Conservation (phyloP, 345 rosid species). For the Sonneratia alba region DNA sequence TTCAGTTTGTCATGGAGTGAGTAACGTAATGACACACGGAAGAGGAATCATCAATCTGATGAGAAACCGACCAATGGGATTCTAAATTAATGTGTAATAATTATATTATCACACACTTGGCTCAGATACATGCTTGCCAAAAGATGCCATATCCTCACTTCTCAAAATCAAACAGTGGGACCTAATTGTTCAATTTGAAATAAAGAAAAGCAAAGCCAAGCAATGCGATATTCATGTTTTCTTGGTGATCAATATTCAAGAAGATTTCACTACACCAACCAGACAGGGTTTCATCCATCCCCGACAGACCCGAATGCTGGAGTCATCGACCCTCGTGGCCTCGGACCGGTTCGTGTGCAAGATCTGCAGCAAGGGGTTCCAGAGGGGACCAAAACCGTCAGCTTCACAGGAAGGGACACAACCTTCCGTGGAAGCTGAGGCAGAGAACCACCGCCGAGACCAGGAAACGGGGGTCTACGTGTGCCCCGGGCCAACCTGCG, state of each 20-base stretch:
- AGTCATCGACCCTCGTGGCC: conserved; percentile 54
- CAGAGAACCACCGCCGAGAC: conserved; percentile 48
- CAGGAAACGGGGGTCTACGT: conserved; percentile 50
- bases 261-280: no score
- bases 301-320: conserved; percentile 53
- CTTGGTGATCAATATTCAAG: not conserved
- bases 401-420: conserved; percentile 62
- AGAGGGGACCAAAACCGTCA: conserved; percentile 69
- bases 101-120: not conserved
- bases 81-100: no score
- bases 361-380: conserved; percentile 74
- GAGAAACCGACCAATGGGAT: no score
- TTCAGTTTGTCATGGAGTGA: no score
- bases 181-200: not conserved
- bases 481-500: conserved; percentile 57
- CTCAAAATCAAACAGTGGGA: not conserved
- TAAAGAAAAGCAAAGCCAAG: not conserved
- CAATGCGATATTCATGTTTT: not conserved
- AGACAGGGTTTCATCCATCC: not conserved
- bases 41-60: no score
- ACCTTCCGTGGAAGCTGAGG: conserved; percentile 66
- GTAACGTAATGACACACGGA: no score
- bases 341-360: no score
- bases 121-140: not conserved
- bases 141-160: not conserved